Conservation (phyloP, 176 grass and related monocot species). For the Luzula sylvatica region DNA sequence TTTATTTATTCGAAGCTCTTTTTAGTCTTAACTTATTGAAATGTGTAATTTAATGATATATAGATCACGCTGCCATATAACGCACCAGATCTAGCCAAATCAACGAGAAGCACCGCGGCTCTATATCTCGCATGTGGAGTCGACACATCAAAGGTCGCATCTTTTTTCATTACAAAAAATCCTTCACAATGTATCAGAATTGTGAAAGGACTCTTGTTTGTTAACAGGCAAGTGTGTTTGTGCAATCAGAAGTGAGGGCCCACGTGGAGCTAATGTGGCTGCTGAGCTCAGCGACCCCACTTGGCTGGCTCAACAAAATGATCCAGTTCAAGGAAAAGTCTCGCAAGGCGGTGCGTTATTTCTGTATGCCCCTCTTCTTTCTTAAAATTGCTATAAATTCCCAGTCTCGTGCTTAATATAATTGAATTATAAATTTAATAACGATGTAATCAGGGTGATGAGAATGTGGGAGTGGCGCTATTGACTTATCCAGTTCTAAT, state of each 20-base stretch:
- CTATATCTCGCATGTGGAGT: slow-evolving; percentile 93
- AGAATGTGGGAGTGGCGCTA: slow-evolving; percentile 96
- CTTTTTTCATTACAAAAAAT: slow-evolving; percentile 12
- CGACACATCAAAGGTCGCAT: slow-evolving; percentile 79
- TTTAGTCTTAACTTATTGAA: background rate
- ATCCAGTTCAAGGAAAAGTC: slow-evolving; percentile 99
- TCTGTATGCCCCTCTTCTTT: slow-evolving; percentile 65
- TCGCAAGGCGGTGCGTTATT: slow-evolving; percentile 94
- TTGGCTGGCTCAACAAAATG: slow-evolving; percentile 98
- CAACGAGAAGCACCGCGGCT: slow-evolving; percentile 92
- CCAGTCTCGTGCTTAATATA: too few species aligned
- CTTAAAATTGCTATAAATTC: background rate
- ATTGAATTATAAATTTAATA: too few species aligned
- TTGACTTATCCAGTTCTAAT: slow-evolving; percentile 94
- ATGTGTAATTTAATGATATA: slow-evolving; percentile 10
- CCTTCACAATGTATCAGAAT: slow-evolving; percentile 8
- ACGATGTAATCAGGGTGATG: slow-evolving; percentile 60
- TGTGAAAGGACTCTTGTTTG: background rate
- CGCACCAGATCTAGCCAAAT: slow-evolving; percentile 55
- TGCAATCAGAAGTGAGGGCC: slow-evolving; percentile 93
- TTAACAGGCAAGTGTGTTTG: slow-evolving; percentile 88
- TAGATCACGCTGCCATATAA: slow-evolving; percentile 96
- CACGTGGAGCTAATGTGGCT: slow-evolving; percentile 99
- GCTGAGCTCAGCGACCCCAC: slow-evolving; percentile 80
- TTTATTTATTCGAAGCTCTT: background rate